A percentile compares a stretch with the other conserved stretches of the same genome.
phyloP scores from a whole-genome alignment of 1,139 yeast genomes.

The Debaryomyces coudertii region DNA sequence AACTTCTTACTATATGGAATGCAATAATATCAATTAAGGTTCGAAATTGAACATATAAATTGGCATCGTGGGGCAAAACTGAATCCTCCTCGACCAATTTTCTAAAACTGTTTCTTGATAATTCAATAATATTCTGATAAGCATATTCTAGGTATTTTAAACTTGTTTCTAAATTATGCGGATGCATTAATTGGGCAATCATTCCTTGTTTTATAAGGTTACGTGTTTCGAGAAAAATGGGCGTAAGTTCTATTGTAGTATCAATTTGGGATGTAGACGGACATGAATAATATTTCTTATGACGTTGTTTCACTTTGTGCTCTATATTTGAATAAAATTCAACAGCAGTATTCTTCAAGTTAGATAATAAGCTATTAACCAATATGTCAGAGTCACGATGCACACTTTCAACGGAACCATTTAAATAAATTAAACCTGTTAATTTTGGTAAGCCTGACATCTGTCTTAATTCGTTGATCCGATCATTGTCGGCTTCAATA shows the following conservation, averaged over 20 bases:
- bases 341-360: slow-evolving; percentile 31
- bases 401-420: slow-evolving; percentile 17
- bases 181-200: slow-evolving; percentile 36
- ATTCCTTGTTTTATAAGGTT: slow-evolving; percentile 44
- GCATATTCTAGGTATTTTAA: slow-evolving; percentile 36
- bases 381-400: slow-evolving; percentile 35
- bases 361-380: slow-evolving; percentile 33
- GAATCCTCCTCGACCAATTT: slow-evolving; percentile 11
- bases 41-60: slow-evolving; percentile 39
- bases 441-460: slow-evolving; percentile 34
- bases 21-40: slow-evolving; percentile 60
- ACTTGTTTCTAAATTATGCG: slow-evolving; percentile 38
- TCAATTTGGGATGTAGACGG: slow-evolving; percentile 32
- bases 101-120: slow-evolving; percentile 26
- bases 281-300: slow-evolving; percentile 41
- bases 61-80: slow-evolving; percentile 33
- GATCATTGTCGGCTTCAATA: slow-evolving; percentile 19
- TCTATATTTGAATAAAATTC: slow-evolving; percentile 43
- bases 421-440: slow-evolving; percentile 34
- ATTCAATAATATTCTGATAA: slow-evolving; percentile 35
- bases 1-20: slow-evolving; percentile 63
- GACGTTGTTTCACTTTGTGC: slow-evolving; percentile 36
- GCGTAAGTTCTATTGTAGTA: slow-evolving; percentile 38
- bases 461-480: slow-evolving; percentile 31
- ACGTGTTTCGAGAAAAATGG: slow-evolving; percentile 44